phyloP scores from a whole-genome alignment of 2,329 filamentous ascomycete species.

The Fusarium domesticum region DNA sequence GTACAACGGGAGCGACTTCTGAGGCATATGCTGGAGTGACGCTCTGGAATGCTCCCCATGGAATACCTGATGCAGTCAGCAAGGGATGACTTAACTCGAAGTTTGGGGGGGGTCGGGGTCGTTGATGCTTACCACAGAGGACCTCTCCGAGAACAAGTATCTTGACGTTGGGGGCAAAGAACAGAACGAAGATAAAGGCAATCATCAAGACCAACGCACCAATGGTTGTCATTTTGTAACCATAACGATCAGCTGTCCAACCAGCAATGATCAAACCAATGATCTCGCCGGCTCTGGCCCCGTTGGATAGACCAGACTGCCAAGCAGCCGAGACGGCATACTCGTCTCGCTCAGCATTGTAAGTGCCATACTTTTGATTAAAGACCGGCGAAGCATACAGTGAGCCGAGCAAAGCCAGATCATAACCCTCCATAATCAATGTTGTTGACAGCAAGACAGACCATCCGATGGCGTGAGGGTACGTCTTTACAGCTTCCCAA shows the following conservation, averaged over 20 bases:
- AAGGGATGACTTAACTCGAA: too few species aligned
- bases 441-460: constrained; percentile 45
- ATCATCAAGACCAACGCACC: constrained; percentile 45
- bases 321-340: constrained; percentile 53
- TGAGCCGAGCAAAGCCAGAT: constrained; percentile 48
- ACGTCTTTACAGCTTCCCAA: constrained; percentile 39
- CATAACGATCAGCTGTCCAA: constrained; percentile 48
- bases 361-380: constrained; percentile 45
- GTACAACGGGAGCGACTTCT: constrained; percentile 47
- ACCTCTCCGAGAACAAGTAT: constrained; percentile 50
- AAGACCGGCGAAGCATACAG: constrained; percentile 48
- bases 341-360: constrained; percentile 32
- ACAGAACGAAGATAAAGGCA: constrained; percentile 51
- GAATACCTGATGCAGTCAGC: constrained; percentile 40
- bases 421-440: constrained; percentile 52
- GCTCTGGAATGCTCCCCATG: constrained; percentile 52
- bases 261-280: constrained; percentile 55
- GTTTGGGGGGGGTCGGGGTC: too few species aligned
- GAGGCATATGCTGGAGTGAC: constrained; percentile 53
- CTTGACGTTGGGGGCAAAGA: constrained; percentile 48
- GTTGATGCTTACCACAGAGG: constrained; percentile 38
- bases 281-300: constrained; percentile 52
- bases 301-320: constrained; percentile 56
- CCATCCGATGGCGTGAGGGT: constrained; percentile 48
- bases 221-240: constrained; percentile 50